These are phyloP conservation scores for Fraxinus nigra DNA, from an alignment of 305 asterid genomes.

Conservation along the genomic window DNA sequence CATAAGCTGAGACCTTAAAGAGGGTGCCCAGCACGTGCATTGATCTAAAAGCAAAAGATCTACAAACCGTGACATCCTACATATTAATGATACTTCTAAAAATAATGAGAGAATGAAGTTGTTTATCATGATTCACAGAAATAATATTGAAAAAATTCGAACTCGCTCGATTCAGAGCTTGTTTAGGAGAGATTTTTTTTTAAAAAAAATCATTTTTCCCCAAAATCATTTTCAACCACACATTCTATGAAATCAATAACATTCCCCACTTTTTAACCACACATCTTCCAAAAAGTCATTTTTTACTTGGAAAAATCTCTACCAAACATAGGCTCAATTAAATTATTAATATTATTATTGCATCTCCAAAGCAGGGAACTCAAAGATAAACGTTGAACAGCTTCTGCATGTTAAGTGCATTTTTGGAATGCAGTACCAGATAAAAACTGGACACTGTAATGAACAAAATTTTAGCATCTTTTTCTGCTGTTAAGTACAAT, in stretches of 20 bases:
- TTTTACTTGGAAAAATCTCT: not conserved
- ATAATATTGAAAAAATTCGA: not conserved
- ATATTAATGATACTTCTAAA: not conserved
- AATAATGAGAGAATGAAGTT: constrained; percentile 14
- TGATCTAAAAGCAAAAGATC: constrained; percentile 10
- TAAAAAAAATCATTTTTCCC: not conserved
- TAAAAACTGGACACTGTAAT: not conserved
- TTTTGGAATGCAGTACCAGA: not conserved
- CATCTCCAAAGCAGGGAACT: constrained; percentile 9
- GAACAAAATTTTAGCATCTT: not conserved
- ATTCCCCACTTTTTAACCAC: not conserved
- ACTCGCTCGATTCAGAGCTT: not conserved
- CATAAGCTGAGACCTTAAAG: constrained; percentile 9
- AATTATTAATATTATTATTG: not conserved
- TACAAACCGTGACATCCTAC: constrained; percentile 4
- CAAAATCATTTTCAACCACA: not conserved
- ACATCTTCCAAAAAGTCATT: not conserved
- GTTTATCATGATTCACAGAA: not conserved
- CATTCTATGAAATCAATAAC: not conserved
- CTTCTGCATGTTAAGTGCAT: not conserved
- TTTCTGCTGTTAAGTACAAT: not conserved
- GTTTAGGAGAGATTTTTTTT: not conserved
- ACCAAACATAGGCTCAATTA: not conserved
- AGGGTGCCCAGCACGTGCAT: constrained; percentile 12
- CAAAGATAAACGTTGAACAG: not conserved